Evolutionary conservation across 345 rosid genomes (phyloP).

Genomic region (Gossypium mustelinum): DNA sequence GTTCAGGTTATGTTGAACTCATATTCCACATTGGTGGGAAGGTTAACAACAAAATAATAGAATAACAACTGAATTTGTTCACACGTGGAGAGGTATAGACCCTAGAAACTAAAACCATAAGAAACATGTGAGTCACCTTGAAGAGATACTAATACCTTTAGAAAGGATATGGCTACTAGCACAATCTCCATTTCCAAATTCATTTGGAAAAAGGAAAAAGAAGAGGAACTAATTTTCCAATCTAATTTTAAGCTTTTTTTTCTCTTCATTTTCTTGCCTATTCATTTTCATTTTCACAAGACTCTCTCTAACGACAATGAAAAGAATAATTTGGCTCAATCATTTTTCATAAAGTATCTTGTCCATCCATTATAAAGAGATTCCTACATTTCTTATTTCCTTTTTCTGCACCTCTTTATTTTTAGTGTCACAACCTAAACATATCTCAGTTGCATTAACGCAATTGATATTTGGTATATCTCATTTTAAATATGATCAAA

Average conservation of each 20-base stretch:
- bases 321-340: not conserved
- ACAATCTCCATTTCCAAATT: not conserved
- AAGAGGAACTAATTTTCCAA: not conserved
- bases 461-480: not conserved
- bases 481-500: not conserved
- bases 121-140: not conserved
- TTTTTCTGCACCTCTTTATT: not conserved
- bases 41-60: not conserved
- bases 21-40: not conserved
- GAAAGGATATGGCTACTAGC: not conserved
- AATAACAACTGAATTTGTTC: not conserved
- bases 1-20: not conserved
- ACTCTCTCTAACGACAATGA: not conserved
- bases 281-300: not conserved
- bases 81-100: not conserved
- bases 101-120: not conserved
- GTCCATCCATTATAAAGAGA: not conserved
- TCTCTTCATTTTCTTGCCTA: not conserved
- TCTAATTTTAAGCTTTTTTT: not conserved
- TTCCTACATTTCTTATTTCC: not conserved
- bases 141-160: not conserved
- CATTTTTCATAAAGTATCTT: not conserved
- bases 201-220: not conserved
- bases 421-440: not conserved
- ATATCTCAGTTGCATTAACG: not conserved